Base-by-base conservation (phyloP, 2,329 filamentous ascomycete species). In the Penicillium sp. region DNA sequence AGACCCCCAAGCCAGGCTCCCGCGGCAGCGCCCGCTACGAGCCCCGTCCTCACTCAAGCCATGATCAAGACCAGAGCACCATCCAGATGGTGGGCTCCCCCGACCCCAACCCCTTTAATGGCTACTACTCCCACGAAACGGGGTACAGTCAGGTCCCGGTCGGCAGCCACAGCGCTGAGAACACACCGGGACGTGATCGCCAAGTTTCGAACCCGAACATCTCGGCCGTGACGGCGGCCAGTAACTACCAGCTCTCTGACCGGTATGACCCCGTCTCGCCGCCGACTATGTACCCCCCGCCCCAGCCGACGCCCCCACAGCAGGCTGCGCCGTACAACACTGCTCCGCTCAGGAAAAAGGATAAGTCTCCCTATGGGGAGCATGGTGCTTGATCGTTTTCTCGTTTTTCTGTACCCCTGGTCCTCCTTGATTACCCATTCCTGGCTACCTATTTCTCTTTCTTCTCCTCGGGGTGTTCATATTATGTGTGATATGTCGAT, bases 221-320 rank as follows among this genome's bases (percentile, higher is more conserved):
- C 76, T 90, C 86, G 46, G 91, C 90, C 2, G 38, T 58, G 38
- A 56, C 59, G 1, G 48, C 60, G 3, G 41, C 40, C 40, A 60
- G 60, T 15, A 53, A 57, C 15, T 64, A 65, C 27, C 59, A 62
- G 37, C 34, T 56, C 15, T 46, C 50, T 8, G 59, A 63, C 6
- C 61, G 74, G 79, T 96, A 50, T 87, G 92, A 77, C 80, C 90
- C 13, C 86, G 93, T 71, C 80, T 96, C 44, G 82, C 89, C 3
- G 86, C 88, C 5, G 76, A 92, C 25, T 87, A 88, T 0, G 76
- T 95, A 41, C 89, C 86, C 72, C 83, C 90, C 44, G 88, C 93
- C 69, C 4, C 56, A 59, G 12, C 42, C 50, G 3, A 16, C 31
- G 9, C 3, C 4, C 3, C 15, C 25, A 16, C 47, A 29, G 4